Base-by-base conservation (phyloP, 1,284 basidiomycete species). In the Agaricales sp. region DNA sequence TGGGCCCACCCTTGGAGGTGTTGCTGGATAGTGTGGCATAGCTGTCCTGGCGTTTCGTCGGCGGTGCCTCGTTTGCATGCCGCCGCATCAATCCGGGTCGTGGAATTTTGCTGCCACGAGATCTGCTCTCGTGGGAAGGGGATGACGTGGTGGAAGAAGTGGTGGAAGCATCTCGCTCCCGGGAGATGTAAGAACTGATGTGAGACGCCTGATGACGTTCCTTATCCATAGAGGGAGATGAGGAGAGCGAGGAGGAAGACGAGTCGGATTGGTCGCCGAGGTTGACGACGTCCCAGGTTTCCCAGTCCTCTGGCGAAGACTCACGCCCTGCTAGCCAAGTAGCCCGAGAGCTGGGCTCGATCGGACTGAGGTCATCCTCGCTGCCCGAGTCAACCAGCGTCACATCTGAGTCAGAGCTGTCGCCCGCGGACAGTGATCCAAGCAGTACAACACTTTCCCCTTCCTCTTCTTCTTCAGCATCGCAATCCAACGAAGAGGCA, bases 311-410 rank as follows among this genome's bases (percentile, higher is more conserved):
- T 16, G 49, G 45, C 43, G 50, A 46, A 12, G 8, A 47, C 16
- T 43, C 45, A 30, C 47, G 48, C n/a, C 43, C 53, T 38, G 26
- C 18, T 13, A 3, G 2, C 38, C 46, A 43, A 26, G 44, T 39
- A 24, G 49, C 51, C 13, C 26, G 19, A 20, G 50, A 19, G 44
- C 55, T 56, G 52, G 54, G 54, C 38, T 54, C 53, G 4, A 52
- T 53, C 3, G 46, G 39, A 41, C 39, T 47, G 51, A 50, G 22
- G 13, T 66, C 67, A n/a, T 50, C 56, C 24, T 67, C 67, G 43
- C 57, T 63, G 48, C 69, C 70, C 47, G 65, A 69, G 50, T 71
- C 73, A 12, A 74, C 72, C 4, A 75, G 62, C 2, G 72, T 74
- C 21, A 64, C 54, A 47, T 75, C 72, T 13, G 71, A 73, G 53